These are phyloP conservation scores for Thamnidium elegans DNA, from an alignment of 192 early-diverging fungal genomes.

Conservation along the genomic window DNA sequence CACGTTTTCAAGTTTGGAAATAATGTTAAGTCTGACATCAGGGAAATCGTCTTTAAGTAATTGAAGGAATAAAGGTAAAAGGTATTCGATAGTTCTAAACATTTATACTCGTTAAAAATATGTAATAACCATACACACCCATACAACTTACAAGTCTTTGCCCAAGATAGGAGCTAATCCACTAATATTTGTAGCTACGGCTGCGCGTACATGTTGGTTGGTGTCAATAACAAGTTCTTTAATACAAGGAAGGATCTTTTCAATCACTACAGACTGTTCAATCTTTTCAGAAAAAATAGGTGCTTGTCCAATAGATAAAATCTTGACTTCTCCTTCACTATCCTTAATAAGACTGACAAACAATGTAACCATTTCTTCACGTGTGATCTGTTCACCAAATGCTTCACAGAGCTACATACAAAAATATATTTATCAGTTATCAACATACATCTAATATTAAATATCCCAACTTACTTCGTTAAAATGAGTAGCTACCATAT, in stretches of 20 bases:
- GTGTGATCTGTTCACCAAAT: conserved; percentile 74
- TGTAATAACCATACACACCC: neutral
- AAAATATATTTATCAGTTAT: neutral
- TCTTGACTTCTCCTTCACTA: conserved; percentile 96
- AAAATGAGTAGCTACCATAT: conserved; percentile 99
- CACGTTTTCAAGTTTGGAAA: conserved; percentile 95
- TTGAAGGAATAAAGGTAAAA: conserved; percentile 93
- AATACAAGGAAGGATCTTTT: conserved; percentile 84
- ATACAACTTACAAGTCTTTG: conserved; percentile 71
- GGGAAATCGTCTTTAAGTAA: conserved; percentile 96
- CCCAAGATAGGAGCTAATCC: conserved; percentile 93
- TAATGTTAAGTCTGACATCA: conserved; percentile 97
- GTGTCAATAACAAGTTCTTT: conserved; percentile 94
- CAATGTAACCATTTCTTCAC: conserved; percentile 82
- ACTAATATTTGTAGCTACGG: conserved; percentile 93
- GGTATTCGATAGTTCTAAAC: conserved; percentile 86
- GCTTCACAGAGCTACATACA: conserved; percentile 62
- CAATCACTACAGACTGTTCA: conserved; percentile 74
- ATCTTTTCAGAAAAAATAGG: conserved; percentile 77
- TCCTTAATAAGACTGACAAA: conserved; percentile 92
- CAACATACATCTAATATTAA: conserved; percentile 10
- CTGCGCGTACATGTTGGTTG: conserved; percentile 96
- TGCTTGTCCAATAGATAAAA: conserved; percentile 88
- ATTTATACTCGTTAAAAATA: neutral
- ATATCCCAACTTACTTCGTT: conserved; percentile 57